These are phyloP conservation scores for Suillus paluster DNA, from an alignment of 768 basidiomycete genomes.

Conservation along the genomic window DNA sequence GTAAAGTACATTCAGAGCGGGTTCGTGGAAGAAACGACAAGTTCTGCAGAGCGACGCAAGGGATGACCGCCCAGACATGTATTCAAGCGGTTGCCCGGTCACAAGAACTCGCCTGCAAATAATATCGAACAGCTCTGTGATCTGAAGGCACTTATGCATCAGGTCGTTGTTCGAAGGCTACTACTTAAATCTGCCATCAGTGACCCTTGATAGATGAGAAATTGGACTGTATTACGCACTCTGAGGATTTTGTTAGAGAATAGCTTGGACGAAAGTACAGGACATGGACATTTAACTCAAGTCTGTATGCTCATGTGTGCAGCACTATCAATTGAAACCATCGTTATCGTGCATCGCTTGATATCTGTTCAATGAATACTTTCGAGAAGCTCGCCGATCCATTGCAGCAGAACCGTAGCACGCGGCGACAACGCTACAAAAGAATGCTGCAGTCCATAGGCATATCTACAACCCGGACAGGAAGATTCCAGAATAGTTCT, in stretches of 20 bases:
- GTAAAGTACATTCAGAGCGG: conserved; percentile 5
- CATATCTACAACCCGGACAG: neutral
- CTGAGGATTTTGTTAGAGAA: neutral
- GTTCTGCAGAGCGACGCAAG: conserved; percentile 5
- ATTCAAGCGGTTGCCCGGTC: neutral
- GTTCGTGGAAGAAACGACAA: conserved; percentile 4
- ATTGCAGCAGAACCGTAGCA: neutral
- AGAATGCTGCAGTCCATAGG: neutral
- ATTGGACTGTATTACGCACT: neutral
- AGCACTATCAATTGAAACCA: neutral
- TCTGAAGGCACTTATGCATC: conserved; percentile 7
- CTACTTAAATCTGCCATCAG: neutral
- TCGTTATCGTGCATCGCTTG: neutral
- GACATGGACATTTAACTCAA: neutral
- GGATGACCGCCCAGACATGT: neutral
- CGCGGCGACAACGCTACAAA: neutral
- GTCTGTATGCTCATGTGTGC: neutral
- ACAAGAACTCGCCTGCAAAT: neutral
- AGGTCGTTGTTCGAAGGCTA: neutral
- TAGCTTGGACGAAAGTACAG: neutral
- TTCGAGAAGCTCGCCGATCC: neutral
- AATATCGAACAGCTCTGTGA: conserved; percentile 1
- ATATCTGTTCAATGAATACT: neutral
- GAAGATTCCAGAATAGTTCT: neutral
- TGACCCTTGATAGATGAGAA: neutral